Percentiles rank a stretch among this genome's conserved stretches.
phyloP scores from a whole-genome alignment of 192 early-diverging fungal genomes.

The Spinellus fusiger region DNA sequence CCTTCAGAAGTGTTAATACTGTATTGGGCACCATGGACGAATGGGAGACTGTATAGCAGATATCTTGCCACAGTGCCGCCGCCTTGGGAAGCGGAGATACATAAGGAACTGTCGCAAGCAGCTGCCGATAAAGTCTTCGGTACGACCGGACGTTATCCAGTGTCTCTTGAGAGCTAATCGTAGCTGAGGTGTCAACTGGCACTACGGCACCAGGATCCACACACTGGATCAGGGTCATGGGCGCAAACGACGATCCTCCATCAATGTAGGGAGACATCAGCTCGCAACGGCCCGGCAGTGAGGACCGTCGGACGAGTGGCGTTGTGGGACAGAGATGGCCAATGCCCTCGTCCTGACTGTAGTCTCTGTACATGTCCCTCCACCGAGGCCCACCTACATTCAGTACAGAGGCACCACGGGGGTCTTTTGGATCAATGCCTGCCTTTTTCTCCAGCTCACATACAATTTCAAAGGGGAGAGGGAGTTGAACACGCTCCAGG shows the following conservation, averaged over 20 bases:
- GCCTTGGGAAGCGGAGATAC: conserved; percentile 1
- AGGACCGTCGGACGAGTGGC: neutral
- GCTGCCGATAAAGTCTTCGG: conserved; percentile 11
- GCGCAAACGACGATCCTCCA: neutral
- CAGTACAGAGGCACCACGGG: neutral
- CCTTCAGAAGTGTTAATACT: neutral
- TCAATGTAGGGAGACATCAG: conserved; percentile 6
- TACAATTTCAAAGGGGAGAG: conserved; percentile 25
- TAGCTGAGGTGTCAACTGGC: neutral
- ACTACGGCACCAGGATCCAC: neutral
- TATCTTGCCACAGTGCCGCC: neutral
- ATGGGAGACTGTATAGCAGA: neutral
- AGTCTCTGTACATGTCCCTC: conserved; percentile 8
- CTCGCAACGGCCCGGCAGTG: neutral
- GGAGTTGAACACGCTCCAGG: neutral
- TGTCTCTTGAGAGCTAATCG: neutral
- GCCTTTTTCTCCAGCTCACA: conserved; percentile 25
- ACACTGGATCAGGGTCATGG: neutral
- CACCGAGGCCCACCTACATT: conserved; percentile 13
- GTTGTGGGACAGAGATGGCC: neutral
- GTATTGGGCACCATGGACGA: neutral
- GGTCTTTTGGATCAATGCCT: neutral
- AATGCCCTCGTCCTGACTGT: neutral
- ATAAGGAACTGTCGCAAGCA: conserved; percentile 6
- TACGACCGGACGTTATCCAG: conserved; percentile 2